These are phyloP conservation scores for Halophytophthora batemanensis DNA, from an alignment of 352 stramenopile species.

Conservation along the genomic window DNA sequence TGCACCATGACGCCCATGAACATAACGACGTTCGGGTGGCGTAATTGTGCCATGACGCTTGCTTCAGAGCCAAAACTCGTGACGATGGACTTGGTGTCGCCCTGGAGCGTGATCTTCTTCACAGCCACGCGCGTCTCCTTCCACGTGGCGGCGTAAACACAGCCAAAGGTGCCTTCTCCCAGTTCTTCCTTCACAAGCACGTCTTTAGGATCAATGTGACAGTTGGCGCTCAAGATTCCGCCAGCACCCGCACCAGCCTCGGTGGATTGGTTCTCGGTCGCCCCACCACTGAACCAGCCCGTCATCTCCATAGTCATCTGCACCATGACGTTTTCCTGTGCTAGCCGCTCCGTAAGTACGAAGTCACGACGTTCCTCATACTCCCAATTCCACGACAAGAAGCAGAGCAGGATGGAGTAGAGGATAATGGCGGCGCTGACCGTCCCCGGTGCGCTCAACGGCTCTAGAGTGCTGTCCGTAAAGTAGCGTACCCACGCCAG, in stretches of 20 bases:
- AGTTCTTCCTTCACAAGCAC: constrained; percentile 79
- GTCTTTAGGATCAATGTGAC: constrained; percentile 82
- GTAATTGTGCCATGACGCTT: constrained; percentile 81
- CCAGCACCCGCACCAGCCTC: constrained; percentile 32
- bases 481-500: constrained; percentile 66
- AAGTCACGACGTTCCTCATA: constrained; percentile 87
- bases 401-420: constrained; percentile 77
- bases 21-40: constrained; percentile 86
- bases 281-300: constrained; percentile 80
- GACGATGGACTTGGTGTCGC: constrained; percentile 77
- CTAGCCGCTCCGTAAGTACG: constrained; percentile 73
- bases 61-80: constrained; percentile 80
- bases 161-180: constrained; percentile 71
- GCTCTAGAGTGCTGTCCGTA: constrained; percentile 20
- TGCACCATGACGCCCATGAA: constrained; percentile 90
- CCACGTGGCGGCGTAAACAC: constrained; percentile 73
- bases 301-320: constrained; percentile 90
- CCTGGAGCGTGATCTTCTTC: constrained; percentile 82
- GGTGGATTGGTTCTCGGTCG: constrained; percentile 43
- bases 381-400: constrained; percentile 86
- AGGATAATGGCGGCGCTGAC: constrained; percentile 67
- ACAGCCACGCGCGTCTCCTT: constrained; percentile 81
- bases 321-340: constrained; percentile 83
- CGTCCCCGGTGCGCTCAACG: constrained; percentile 63
- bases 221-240: constrained; percentile 75